Evolutionary conservation across 805 yeast genomes (phyloP), one percentile per base, ranked within the genome.

Genomic region (Yarrowia yakushimensis): DNA sequence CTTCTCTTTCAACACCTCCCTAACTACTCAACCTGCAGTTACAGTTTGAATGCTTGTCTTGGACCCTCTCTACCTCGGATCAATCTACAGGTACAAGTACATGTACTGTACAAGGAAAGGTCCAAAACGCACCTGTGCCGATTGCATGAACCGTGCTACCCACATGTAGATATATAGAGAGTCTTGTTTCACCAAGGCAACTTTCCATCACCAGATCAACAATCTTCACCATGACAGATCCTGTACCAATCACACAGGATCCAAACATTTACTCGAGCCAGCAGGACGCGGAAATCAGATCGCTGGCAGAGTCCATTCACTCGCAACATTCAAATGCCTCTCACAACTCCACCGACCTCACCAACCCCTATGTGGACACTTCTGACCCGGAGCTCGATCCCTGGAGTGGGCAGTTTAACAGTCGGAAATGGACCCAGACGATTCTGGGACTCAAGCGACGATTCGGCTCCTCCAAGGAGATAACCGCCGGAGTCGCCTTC

Each of bases 371-470:
- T 43, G 30, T 59, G 10, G 71, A 65, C 37, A 62, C 55, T 15
- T 61, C 52, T n/a, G 83, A 80, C 65, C 80, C 81, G 2, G 69
- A 73, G 37, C 76, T 87, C 65, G 83, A 87, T 68, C 93, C 93
- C 10, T 76, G 79, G 63, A 74, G 80, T 48, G 82, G 79, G 1
- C 69, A 80, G 30, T 87, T 87, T 73, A 75, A 77, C 66, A 77
- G 88, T 25, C 77, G 78, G 65, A 81, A 78, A 65, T 87, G 92
- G 91, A 82, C 86, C 63, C 79, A 80, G 68, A 84, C 85, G 68
- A 74, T 87, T 76, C 77, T 80, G 65, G 76, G 78, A 57, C 69
- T 86, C 63, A 73, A 72, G 69, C 80, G 79, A 42, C 72, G 79
- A 9, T 88, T 86, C 68, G 90, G 84, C 3, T 78, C 82, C 69